phyloP scores from a whole-genome alignment of 2,329 filamentous ascomycete species.

The Chaetomium globosum region DNA sequence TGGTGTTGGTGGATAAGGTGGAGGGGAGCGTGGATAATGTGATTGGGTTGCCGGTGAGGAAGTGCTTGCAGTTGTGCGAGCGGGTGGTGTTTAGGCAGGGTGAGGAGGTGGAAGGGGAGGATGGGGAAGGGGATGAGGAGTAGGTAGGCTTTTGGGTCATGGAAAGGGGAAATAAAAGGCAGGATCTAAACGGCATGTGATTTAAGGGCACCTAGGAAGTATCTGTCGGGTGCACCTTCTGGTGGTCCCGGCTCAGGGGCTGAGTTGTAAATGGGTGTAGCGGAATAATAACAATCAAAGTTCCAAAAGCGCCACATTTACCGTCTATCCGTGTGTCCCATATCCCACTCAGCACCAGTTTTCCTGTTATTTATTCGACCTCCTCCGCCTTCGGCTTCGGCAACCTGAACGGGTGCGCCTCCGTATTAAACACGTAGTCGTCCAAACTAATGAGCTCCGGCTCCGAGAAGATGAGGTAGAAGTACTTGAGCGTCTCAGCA shows the following conservation, averaged over 20 bases:
- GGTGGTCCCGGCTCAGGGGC: too few relatives aligned
- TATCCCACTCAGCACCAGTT: not conserved
- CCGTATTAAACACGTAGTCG: constrained; percentile 67
- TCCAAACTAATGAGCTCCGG: constrained; percentile 66
- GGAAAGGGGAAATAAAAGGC: not conserved
- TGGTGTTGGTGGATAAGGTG: constrained; percentile 85
- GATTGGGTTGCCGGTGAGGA: constrained; percentile 81
- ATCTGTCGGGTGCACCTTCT: too few relatives aligned
- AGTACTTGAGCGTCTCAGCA: constrained; percentile 77
- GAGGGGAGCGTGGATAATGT: constrained; percentile 94
- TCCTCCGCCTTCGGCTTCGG: constrained; percentile 26
- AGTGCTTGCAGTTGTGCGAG: constrained; percentile 79
- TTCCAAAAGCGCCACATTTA: not conserved
- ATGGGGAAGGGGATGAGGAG: constrained; percentile 39
- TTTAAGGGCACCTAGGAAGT: too few relatives aligned
- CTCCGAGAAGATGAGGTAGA: constrained; percentile 71
- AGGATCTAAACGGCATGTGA: not conserved
- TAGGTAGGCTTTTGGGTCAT: not conserved
- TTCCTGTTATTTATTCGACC: not conserved
- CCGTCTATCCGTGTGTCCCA: not conserved
- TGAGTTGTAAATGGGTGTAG: too few relatives aligned
- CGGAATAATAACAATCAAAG: not conserved
- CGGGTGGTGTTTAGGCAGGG: constrained; percentile 78
- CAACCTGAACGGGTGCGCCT: constrained; percentile 54
- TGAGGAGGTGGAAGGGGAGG: constrained; percentile 58